These are phyloP conservation scores for Styphnolobium japonicum DNA, from an alignment of 306 rosid species.

Conservation along the genomic window DNA sequence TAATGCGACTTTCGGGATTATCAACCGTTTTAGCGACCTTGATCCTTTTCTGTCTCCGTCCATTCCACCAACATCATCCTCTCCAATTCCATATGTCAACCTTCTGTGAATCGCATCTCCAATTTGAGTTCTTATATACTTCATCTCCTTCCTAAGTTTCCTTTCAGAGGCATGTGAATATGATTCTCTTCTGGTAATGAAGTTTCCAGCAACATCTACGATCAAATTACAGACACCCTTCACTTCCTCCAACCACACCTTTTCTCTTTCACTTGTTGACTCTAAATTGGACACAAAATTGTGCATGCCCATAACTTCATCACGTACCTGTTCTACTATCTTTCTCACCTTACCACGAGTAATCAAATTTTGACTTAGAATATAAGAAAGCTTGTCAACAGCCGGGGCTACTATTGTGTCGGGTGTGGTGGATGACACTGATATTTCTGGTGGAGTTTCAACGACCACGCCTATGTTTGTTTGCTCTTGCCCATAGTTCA, in stretches of 20 bases:
- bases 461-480: background rate
- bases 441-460: background rate
- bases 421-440: background rate
- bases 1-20: background rate
- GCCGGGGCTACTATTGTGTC: background rate
- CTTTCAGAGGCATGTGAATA: background rate
- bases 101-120: background rate
- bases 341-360: background rate
- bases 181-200: background rate
- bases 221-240: background rate
- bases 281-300: background rate
- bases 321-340: background rate
- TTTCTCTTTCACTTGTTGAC: slow-evolving; percentile 7
- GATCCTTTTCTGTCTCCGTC: background rate
- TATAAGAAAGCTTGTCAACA: background rate
- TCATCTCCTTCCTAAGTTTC: slow-evolving; percentile 4
- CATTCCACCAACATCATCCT: background rate
- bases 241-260: slow-evolving; percentile 12
- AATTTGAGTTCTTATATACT: background rate
- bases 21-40: background rate
- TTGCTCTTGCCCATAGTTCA: background rate
- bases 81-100: slow-evolving; percentile 7
- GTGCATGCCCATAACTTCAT: background rate
- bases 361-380: background rate
- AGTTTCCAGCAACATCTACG: background rate